Base-by-base conservation (phyloP, 768 basidiomycete species). In the Paxillus ammoniavirescens region DNA sequence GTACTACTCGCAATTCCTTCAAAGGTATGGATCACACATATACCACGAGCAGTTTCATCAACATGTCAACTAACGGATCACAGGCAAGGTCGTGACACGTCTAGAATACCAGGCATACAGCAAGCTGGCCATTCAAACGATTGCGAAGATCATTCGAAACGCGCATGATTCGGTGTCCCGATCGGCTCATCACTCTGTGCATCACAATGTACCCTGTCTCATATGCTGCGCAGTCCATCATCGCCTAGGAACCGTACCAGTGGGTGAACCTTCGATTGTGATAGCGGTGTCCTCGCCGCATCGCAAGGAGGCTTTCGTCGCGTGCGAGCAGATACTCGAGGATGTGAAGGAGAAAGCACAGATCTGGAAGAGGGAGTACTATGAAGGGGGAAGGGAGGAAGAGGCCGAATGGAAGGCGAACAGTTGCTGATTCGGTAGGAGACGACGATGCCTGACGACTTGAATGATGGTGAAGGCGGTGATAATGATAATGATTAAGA, bases 281-380 rank as follows among this genome's bases (percentile, higher is more conserved):
- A 84, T 95, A 54, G 87, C 88, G 1, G 91, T 93, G 4, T 87
- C 90, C 3, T 86, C 88, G 10, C 87, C 91, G 7, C 92, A 93
- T 69, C 80, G 93, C 31, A 85, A 83, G 60, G 90, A 91, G 64
- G 86, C 89, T 7, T 93, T 93, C 65, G 69, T 76, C 48, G 86
- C 84, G 15, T 91, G 89, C 66, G 91, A 93, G 69, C 81, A 75
- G 61, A 83, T 94, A 54, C 76, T 96, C n/a, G 93, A 96, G 67
- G 80, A 85, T 53, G 86, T 95, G 52, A 96, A 96, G 74, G 72
- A 71, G 55, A 86, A 82, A 63, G 91, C 80, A 40, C 92, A 91
- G 69, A 88, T 95, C 58, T 96, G 93, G 93, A 95, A 96, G 74
- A 73, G 89, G 61, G 93, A 95, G 65, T 90, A 81, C 63, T 95